phyloP scores from a whole-genome alignment of 331 rosid genomes.

The Erythrophleum ivorense region DNA sequence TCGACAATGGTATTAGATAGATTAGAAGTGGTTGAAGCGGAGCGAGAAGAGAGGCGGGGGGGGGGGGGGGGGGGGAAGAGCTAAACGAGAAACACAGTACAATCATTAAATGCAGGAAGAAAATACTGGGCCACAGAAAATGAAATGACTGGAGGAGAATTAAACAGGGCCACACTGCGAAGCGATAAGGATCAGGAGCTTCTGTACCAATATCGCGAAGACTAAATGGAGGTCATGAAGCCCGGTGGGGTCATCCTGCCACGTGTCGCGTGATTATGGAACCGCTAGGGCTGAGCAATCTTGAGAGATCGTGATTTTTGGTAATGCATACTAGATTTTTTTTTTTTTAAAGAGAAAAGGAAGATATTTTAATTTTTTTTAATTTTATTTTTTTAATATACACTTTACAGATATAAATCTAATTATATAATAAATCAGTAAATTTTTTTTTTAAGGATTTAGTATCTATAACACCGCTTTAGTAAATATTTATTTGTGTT shows the following conservation, averaged over 20 bases:
- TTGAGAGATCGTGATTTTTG: slow-evolving; percentile 16
- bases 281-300: background rate
- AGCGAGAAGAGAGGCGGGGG: background rate
- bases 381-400: no score
- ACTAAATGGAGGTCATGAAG: background rate
- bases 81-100: background rate
- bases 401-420: no score
- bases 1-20: background rate
- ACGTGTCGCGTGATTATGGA: slow-evolving; percentile 47
- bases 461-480: no score
- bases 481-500: no score
- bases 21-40: background rate
- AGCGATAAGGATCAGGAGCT: slow-evolving; percentile 46
- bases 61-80: no score
- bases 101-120: background rate
- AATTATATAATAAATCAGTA: no score
- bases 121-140: background rate
- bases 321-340: no score
- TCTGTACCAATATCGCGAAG: background rate
- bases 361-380: no score
- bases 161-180: background rate
- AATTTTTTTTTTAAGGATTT: no score
- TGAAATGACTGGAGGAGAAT: slow-evolving; percentile 45
- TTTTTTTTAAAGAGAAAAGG: no score
- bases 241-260: slow-evolving; percentile 26